These are phyloP conservation scores for Leccinum rimulosum DNA, from an alignment of 768 basidiomycete genomes.

Conservation along the genomic window DNA sequence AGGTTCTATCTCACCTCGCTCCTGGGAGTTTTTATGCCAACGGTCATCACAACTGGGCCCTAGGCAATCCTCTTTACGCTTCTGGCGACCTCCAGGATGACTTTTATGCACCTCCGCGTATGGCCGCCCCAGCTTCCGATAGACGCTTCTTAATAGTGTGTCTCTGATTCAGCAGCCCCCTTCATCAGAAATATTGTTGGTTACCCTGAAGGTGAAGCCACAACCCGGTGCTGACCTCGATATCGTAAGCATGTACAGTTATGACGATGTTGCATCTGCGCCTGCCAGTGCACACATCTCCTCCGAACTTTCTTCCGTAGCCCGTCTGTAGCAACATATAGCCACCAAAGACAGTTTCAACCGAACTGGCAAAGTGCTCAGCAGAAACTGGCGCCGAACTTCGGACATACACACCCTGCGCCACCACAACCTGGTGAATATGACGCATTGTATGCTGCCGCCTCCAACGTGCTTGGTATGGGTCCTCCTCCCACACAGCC, in stretches of 20 bases:
- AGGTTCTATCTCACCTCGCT: constrained; percentile 5
- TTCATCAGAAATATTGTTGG: constrained; percentile 35
- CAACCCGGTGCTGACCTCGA: constrained; percentile 35
- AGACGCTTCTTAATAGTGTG: constrained; percentile 7
- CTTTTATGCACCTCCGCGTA: constrained; percentile 24
- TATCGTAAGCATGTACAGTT: constrained; percentile 36
- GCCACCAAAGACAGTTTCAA: constrained; percentile 21
- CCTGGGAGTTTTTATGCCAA: constrained; percentile 2
- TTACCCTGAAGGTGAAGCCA: constrained; percentile 23
- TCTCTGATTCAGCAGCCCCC: constrained; percentile 14
- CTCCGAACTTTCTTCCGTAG: constrained; percentile 21
- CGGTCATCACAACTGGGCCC: constrained; percentile 7
- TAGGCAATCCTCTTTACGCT: constrained; percentile 4
- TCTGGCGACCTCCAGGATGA: constrained; percentile 8
- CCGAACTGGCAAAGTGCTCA: constrained; percentile 31
- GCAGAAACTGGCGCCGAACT: constrained; percentile 18
- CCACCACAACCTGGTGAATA: constrained; percentile 41
- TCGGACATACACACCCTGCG: constrained; percentile 16
- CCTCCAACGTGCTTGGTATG: constrained; percentile 80
- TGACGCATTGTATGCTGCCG: constrained; percentile 67
- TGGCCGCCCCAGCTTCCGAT: constrained; percentile 6
- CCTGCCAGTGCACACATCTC: constrained; percentile 31
- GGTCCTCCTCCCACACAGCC: constrained; percentile 46
- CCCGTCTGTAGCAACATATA: constrained; percentile 19
- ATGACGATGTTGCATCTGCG: constrained; percentile 35